Evolutionary conservation across 176 grass and related monocot species (phyloP).

Genomic region (Hordeum marinum): DNA sequence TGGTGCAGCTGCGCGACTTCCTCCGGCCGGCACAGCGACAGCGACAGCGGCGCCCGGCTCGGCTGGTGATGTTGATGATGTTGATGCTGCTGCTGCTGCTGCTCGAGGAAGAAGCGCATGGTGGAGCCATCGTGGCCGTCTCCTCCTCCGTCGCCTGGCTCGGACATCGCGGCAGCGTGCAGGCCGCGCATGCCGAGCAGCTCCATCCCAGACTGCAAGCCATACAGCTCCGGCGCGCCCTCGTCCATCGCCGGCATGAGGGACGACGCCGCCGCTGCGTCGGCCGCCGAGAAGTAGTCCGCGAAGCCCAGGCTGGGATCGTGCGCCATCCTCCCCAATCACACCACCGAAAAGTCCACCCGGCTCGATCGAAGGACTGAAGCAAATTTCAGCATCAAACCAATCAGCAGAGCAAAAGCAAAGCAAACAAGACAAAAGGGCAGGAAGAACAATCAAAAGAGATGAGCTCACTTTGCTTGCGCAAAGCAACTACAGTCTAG

Average conservation of each 20-base stretch:
- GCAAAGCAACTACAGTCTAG: conserved; percentile 20
- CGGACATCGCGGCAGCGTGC: conserved; percentile 18
- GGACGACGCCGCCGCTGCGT: conserved; percentile 17
- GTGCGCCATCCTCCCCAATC: conserved; percentile 42
- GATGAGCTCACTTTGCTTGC: conserved; percentile 34
- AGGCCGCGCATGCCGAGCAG: conserved; percentile 52
- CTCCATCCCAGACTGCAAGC: conserved; percentile 63
- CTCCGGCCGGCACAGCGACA: conserved; percentile 42
- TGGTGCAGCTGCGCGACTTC: conserved; percentile 4
- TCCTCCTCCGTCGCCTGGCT: not conserved
- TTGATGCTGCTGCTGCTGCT: conserved; percentile 26
- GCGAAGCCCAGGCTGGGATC: conserved; percentile 54
- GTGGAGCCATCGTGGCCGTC: conserved; percentile 1
- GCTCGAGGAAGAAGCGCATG: conserved; percentile 39
- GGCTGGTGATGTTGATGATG: not conserved
- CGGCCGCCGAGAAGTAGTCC: conserved; percentile 46
- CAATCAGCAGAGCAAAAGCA: not conserved
- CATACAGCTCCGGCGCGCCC: conserved; percentile 52
- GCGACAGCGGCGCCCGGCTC: conserved; percentile 35
- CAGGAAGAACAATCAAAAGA: conserved; percentile 1
- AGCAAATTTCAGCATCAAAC: not conserved
- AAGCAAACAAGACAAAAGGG: not conserved
- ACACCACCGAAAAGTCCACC: not conserved
- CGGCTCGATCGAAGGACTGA: not conserved
- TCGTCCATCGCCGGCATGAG: conserved; percentile 48